These are phyloP conservation scores for Plectosphaerella cucumerina DNA, from an alignment of 2,329 filamentous ascomycete species.

Conservation along the genomic window DNA sequence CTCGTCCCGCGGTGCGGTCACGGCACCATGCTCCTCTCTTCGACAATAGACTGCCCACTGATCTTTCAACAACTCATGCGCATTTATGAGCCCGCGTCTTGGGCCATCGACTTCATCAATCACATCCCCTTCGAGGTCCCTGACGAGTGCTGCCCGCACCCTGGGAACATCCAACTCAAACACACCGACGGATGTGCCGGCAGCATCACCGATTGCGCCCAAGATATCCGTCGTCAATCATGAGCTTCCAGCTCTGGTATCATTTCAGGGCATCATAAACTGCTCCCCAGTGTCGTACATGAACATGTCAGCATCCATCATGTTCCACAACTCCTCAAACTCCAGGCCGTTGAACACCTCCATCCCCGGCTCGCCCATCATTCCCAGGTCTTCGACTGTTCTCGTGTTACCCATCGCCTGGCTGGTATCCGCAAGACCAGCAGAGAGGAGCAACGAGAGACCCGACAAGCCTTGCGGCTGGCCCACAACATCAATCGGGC, in stretches of 20 bases:
- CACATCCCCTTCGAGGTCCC: slow-evolving; percentile 20
- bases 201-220: too few relatives aligned
- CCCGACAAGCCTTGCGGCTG: too few relatives aligned
- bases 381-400: neutral
- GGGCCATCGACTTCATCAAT: slow-evolving; percentile 13
- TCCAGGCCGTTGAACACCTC: neutral
- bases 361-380: neutral
- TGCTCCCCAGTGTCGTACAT: neutral
- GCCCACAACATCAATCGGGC: too few relatives aligned
- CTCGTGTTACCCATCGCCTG: too few relatives aligned
- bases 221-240: too few relatives aligned
- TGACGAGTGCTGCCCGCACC: slow-evolving; percentile 17
- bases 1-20: slow-evolving; percentile 22
- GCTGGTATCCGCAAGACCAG: too few relatives aligned
- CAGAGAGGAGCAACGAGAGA: too few relatives aligned
- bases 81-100: slow-evolving; percentile 21
- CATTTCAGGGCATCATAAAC: too few relatives aligned
- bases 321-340: neutral
- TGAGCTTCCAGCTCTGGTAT: too few relatives aligned
- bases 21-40: slow-evolving; percentile 16
- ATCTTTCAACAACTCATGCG: slow-evolving; percentile 20
- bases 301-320: neutral
- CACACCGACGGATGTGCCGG: neutral
- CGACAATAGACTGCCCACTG: slow-evolving; percentile 15
- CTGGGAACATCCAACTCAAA: slow-evolving; percentile 15